These are phyloP conservation scores for Penicillium egyptiacum DNA, from an alignment of 495 filamentous ascomycete genomes.

Conservation along the genomic window DNA sequence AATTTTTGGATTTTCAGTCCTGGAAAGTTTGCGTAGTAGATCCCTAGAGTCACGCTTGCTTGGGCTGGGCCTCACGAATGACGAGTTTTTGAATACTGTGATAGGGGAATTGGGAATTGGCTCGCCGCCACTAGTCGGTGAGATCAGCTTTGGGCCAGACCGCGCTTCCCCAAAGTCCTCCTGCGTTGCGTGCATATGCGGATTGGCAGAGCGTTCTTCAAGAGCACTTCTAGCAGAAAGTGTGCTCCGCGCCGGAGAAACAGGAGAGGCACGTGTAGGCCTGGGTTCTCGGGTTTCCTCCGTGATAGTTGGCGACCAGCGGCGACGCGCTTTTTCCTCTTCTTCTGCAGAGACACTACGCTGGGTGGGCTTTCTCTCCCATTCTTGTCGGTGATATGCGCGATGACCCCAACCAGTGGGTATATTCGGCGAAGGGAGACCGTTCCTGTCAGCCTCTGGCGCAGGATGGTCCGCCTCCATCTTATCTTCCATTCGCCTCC, in stretches of 20 bases:
- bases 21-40: slow-evolving; percentile 62
- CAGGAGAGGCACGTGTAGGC: slow-evolving; percentile 23
- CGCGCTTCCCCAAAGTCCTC: slow-evolving; percentile 26
- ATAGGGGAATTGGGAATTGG: slow-evolving; percentile 55
- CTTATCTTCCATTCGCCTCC: slow-evolving; percentile 43
- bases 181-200: slow-evolving; percentile 1
- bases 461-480: slow-evolving; percentile 1
- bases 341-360: slow-evolving; percentile 28
- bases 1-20: slow-evolving; percentile 52
- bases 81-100: slow-evolving; percentile 47
- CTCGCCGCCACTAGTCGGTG: slow-evolving; percentile 36
- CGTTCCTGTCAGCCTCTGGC: slow-evolving; percentile 22
- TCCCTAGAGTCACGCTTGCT: slow-evolving; percentile 62
- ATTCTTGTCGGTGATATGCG: slow-evolving; percentile 51
- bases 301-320: slow-evolving; percentile 7
- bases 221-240: slow-evolving; percentile 18
- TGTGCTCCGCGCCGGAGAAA: slow-evolving; percentile 16
- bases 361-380: slow-evolving; percentile 47
- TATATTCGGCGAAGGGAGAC: slow-evolving; percentile 53
- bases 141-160: slow-evolving; percentile 25
- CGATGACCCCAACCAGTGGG: slow-evolving; percentile 61
- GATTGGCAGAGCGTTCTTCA: slow-evolving; percentile 26
- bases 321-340: slow-evolving; percentile 18
- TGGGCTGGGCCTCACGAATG: slow-evolving; percentile 35
- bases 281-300: slow-evolving; percentile 19